Conservation (phyloP, 495 filamentous ascomycete genomes). For the Staphylotrichum tortipilum region DNA sequence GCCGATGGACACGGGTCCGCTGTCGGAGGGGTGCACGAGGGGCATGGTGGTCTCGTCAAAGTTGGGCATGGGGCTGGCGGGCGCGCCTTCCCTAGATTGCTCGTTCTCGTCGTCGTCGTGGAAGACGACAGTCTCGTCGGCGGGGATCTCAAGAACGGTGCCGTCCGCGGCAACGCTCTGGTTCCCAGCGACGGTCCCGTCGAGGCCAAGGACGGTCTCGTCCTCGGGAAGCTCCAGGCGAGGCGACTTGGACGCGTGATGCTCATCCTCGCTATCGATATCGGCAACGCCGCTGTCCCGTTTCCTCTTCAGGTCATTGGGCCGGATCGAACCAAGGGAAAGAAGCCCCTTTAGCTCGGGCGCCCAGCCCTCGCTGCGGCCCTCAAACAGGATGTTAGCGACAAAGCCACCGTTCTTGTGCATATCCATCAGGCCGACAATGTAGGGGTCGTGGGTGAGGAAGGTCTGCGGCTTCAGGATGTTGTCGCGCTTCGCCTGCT, state of each 20-base stretch:
- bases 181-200: constrained; percentile 44
- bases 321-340: constrained; percentile 68
- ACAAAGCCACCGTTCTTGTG: constrained; percentile 86
- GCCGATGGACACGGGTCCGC: constrained; percentile 73
- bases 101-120: constrained; percentile 50
- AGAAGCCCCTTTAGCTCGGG: constrained; percentile 82
- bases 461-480: constrained; percentile 74
- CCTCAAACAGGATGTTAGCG: constrained; percentile 66
- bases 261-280: constrained; percentile 57
- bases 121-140: constrained; percentile 36
- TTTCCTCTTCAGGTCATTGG: constrained; percentile 85
- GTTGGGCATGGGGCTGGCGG: constrained; percentile 35
- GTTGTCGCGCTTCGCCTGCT: constrained; percentile 67
- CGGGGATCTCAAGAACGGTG: constrained; percentile 57
- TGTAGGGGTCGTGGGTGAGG: constrained; percentile 72
- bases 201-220: constrained; percentile 36
- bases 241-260: constrained; percentile 51
- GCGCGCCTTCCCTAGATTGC: constrained; percentile 18
- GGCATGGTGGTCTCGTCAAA: constrained; percentile 73
- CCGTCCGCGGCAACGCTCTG: constrained; percentile 40
- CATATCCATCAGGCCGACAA: constrained; percentile 81
- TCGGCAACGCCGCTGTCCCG: constrained; percentile 81
- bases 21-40: constrained; percentile 67
- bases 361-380: constrained; percentile 70
- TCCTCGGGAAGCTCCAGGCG: constrained; percentile 63